Evolutionary conservation across 129 eudicot species (phyloP), one percentile per base, ranked within the genome.

Genomic region (Centrapalus pauciflorus): DNA sequence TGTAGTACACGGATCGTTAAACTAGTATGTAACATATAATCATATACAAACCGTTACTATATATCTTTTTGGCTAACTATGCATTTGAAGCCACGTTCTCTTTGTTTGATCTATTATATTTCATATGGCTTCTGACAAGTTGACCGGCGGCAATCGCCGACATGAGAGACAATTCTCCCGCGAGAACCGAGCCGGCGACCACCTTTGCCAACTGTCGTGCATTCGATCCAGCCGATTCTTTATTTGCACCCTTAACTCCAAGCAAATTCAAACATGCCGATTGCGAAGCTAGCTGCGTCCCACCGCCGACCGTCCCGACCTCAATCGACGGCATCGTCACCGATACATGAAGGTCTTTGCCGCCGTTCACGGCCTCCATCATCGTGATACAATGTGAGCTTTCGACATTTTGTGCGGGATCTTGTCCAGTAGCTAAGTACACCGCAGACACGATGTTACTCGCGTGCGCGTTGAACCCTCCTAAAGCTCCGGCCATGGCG

Each of bases 381-480:
- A 83, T 79, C 29, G 88, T 83, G 25, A 83, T 79, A 29, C 88
- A 83, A 55, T 83, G 88, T 4, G 88, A 83, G 49, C 88, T 79
- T 66, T 82, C 87, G 0, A 82, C 80, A 33, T 82, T 82, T 25
- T 82, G 87, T 2, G 87, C 87, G 0, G 88, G 88, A 25, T 83
- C 88, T 43, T 83, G 88, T 10, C 88, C 88, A 0, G 88, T 83
- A 64, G 88, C 88, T 7, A 83, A 20, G 62, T 5, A 83, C 16
- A 83, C 54, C 0, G 88, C 88, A 6, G 88, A 83, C 5, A 83
- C 88, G 17, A 83, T 79, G 61, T 83, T 83, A 71, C 84, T 74
- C 2, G 88, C 88, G 29, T 83, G 88, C 25, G 88, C 88, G 26
- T 83, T 83, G 73, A 83, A 83, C 16, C 88, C 88, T 7, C 88